Conservation (phyloP, 495 filamentous ascomycete genomes). For the Cercophora sp. region DNA sequence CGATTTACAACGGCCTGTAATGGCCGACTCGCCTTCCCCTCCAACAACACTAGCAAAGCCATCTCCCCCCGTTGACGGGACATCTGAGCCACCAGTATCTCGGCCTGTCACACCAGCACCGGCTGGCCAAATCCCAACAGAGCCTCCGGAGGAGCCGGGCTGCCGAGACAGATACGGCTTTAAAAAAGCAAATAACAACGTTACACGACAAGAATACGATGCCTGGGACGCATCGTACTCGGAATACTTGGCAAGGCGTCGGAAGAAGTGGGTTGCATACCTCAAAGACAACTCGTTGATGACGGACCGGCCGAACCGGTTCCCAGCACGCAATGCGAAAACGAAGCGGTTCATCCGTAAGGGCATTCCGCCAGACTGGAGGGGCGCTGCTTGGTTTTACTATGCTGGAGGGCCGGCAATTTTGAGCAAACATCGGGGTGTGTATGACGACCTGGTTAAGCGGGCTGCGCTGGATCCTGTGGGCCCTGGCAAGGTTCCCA, state of each 20-base stretch:
- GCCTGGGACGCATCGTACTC: slow-evolving; percentile 71
- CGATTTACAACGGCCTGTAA: no score
- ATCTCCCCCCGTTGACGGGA: not conserved
- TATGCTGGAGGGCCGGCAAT: slow-evolving; percentile 87
- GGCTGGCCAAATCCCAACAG: slow-evolving; percentile 19
- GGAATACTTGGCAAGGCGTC: slow-evolving; percentile 62
- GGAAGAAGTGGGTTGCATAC: slow-evolving; percentile 75
- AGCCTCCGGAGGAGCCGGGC: slow-evolving; percentile 29
- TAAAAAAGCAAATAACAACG: slow-evolving; percentile 77
- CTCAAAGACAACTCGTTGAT: slow-evolving; percentile 72
- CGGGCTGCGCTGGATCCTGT: slow-evolving; percentile 29
- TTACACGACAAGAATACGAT: slow-evolving; percentile 74
- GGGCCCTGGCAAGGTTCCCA: slow-evolving; percentile 15
- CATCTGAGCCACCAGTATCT: not conserved
- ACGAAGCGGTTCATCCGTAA: slow-evolving; percentile 88
- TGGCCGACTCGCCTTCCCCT: not conserved
- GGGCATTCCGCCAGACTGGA: slow-evolving; percentile 90
- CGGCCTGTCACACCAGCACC: slow-evolving; percentile 17
- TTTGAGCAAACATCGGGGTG: slow-evolving; percentile 64
- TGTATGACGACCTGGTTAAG: slow-evolving; percentile 67
- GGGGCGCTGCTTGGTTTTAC: slow-evolving; percentile 94
- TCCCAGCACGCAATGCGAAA: slow-evolving; percentile 75
- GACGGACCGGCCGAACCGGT: slow-evolving; percentile 65
- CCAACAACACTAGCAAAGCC: slow-evolving; percentile 3
- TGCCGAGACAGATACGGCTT: slow-evolving; percentile 86